These are phyloP conservation scores for Tripidium arundinaceum DNA, from an alignment of 202 grass and related monocot genomes.

Conservation along the genomic window DNA sequence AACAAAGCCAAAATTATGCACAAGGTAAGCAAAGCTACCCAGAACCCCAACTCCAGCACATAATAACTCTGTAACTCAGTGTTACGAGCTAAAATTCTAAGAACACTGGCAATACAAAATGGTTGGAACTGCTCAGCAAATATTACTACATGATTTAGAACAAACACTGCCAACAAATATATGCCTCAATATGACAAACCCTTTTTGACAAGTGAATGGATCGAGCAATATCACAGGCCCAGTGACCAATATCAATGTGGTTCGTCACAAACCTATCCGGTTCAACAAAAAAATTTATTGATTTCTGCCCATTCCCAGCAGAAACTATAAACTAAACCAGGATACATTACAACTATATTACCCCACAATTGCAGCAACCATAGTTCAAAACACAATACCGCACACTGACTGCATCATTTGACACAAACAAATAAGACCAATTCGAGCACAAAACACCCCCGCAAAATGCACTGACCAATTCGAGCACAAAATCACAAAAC, in stretches of 20 bases:
- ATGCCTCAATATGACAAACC: not conserved
- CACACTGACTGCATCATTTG: not conserved
- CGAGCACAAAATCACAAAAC: not conserved
- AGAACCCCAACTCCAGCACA: not conserved
- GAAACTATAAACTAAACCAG: not conserved
- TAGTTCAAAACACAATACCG: not conserved
- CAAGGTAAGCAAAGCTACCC: constrained; percentile 6
- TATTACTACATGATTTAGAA: not conserved
- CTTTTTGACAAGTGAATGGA: not conserved
- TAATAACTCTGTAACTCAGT: not conserved
- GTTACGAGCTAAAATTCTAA: not conserved
- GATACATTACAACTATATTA: not conserved
- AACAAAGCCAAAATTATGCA: constrained; percentile 10
- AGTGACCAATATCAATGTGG: not conserved
- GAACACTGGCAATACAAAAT: not conserved
- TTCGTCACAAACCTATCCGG: not conserved
- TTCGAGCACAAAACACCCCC: not conserved
- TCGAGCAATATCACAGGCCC: not conserved
- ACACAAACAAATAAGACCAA: not conserved
- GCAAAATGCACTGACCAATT: not conserved
- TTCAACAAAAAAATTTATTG: not conserved
- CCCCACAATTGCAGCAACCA: not conserved
- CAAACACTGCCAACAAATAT: not conserved
- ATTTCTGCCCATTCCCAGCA: not conserved
- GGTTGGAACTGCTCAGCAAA: not conserved